phyloP scores from a whole-genome alignment of 768 basidiomycete genomes.

The Collybia sordida region DNA sequence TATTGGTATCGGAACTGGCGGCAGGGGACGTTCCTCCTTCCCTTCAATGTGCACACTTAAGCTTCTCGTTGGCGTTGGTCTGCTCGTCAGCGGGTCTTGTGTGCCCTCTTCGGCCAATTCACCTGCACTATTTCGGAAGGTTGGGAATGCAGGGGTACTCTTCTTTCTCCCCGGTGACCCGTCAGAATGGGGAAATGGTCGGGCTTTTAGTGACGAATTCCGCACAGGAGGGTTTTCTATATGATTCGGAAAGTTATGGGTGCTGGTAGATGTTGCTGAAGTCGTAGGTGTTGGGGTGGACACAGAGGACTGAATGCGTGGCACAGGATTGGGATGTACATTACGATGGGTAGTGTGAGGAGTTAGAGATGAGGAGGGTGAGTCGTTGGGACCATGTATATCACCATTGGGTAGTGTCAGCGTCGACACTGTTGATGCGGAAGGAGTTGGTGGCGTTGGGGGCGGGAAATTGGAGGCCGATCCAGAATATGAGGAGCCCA shows the following conservation, averaged over 20 bases:
- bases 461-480: no score
- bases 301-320: conserved; percentile 7
- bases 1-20: conserved; percentile 7
- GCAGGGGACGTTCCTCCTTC: conserved; percentile 12
- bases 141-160: conserved; percentile 7
- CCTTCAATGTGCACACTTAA: conserved; percentile 5
- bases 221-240: neutral
- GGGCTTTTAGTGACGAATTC: neutral
- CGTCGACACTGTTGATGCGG: no score
- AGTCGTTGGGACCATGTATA: no score
- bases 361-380: no score
- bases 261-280: neutral
- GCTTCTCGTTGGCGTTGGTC: conserved; percentile 36
- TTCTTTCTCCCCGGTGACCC: conserved; percentile 9
- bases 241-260: neutral
- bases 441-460: no score
- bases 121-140: conserved; percentile 2
- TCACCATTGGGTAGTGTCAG: no score
- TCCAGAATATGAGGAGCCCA: no score
- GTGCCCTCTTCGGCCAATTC: neutral
- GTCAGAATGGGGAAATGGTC: neutral
- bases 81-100: neutral
- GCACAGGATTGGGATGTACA: conserved; percentile 11
- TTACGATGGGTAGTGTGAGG: neutral
- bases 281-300: conserved; percentile 8